A percentile compares a stretch with the other conserved stretches of the same genome.
phyloP scores from a whole-genome alignment of 352 stramenopile species.

The Pythium periplocum region DNA sequence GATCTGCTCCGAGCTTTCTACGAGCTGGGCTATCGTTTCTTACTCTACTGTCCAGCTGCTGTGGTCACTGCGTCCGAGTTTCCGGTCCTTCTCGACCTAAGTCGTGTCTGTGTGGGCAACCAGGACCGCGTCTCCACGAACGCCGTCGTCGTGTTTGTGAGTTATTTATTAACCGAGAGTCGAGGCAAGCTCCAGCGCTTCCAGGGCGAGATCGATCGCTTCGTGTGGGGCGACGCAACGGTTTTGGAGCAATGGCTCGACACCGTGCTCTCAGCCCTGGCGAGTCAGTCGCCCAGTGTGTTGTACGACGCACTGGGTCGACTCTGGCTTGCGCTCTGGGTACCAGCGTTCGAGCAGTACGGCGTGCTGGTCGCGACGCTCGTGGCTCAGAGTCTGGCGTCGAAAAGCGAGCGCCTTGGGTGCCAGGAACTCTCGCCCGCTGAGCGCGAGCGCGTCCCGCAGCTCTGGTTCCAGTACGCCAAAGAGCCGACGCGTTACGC shows the following conservation, averaged over 20 bases:
- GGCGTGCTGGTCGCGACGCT: conserved; percentile 27
- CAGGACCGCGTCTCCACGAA: conserved; percentile 64
- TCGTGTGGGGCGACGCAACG: conserved; percentile 27
- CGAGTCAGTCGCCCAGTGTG: conserved; percentile 44
- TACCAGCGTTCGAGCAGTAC: conserved; percentile 30
- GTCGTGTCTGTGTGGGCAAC: conserved; percentile 52
- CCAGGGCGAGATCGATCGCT: conserved; percentile 34
- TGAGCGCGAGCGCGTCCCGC: conserved; percentile 48
- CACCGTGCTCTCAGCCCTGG: conserved; percentile 36
- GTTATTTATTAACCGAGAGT: conserved; percentile 54
- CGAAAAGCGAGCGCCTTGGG: conserved; percentile 31
- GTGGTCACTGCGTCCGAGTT: conserved; percentile 54
- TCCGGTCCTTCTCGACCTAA: conserved; percentile 51
- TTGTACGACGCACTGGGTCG: conserved; percentile 49
- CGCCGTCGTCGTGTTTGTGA: conserved; percentile 61
- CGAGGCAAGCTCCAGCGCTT: conserved; percentile 38
- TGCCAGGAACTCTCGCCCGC: conserved; percentile 27
- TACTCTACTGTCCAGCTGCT: conserved; percentile 63
- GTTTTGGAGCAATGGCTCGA: conserved; percentile 52
- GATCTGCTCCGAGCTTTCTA: conserved; percentile 65
- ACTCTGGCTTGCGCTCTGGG: conserved; percentile 47
- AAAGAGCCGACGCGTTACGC: conserved; percentile 42
- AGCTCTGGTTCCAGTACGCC: conserved; percentile 52
- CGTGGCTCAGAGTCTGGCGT: conserved; percentile 10
- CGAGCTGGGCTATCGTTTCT: conserved; percentile 61